phyloP scores from a whole-genome alignment of 768 basidiomycete species.

The Boletus vermiculosoides region DNA sequence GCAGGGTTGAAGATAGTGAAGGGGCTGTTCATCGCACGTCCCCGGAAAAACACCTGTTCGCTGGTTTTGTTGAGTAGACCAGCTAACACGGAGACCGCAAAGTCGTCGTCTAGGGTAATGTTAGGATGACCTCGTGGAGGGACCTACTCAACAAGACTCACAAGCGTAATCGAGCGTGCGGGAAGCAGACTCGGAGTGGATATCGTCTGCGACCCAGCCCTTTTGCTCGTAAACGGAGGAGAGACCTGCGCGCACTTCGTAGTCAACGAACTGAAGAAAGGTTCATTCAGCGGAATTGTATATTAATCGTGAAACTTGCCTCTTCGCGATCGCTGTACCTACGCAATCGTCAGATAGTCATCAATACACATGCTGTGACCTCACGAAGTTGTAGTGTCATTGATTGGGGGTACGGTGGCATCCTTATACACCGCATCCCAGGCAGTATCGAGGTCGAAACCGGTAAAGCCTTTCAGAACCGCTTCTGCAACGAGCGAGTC shows the following conservation, averaged over 20 bases:
- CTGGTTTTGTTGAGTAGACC: slow-evolving; percentile 47
- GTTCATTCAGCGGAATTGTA: neutral
- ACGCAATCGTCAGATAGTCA: neutral
- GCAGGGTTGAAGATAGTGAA: slow-evolving; percentile 62
- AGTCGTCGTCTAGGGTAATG: slow-evolving; percentile 64
- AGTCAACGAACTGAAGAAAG: slow-evolving; percentile 56
- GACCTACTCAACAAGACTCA: slow-evolving; percentile 32
- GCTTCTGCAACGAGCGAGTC: slow-evolving; percentile 77
- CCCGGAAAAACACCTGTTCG: slow-evolving; percentile 49
- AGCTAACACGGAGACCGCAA: slow-evolving; percentile 66
- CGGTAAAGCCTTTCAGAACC: slow-evolving; percentile 60
- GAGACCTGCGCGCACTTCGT: slow-evolving; percentile 79
- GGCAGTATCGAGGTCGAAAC: slow-evolving; percentile 60
- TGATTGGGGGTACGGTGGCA: slow-evolving; percentile 57
- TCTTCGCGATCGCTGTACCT: slow-evolving; percentile 76
- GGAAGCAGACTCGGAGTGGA: slow-evolving; percentile 78
- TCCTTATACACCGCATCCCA: slow-evolving; percentile 79
- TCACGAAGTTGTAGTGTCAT: slow-evolving; percentile 53
- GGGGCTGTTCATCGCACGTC: slow-evolving; percentile 55
- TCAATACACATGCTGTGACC: slow-evolving; percentile 11
- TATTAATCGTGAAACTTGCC: slow-evolving; percentile 33
- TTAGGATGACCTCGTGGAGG: neutral
- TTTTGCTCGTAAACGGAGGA: slow-evolving; percentile 62
- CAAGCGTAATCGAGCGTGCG: slow-evolving; percentile 80
- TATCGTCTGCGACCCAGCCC: slow-evolving; percentile 77